phyloP scores from a whole-genome alignment of 257 asterid genomes.

The Thymus mandschuricus region DNA sequence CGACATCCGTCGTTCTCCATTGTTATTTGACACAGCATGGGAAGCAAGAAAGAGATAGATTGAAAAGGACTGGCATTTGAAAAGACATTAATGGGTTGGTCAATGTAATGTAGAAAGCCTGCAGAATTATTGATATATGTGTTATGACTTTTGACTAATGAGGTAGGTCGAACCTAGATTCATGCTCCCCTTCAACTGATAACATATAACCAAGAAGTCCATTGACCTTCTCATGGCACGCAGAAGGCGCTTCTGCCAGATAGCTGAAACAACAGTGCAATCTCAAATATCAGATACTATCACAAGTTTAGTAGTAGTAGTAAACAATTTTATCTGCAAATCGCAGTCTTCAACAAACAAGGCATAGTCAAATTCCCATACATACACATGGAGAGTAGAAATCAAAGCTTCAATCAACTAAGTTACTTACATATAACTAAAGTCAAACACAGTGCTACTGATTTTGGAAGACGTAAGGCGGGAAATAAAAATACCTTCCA shows the following conservation, averaged over 20 bases:
- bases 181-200: constrained; percentile 76
- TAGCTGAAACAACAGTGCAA: constrained; percentile 53
- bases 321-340: background rate
- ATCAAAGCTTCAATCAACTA: background rate
- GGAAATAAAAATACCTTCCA: constrained; percentile 61
- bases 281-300: constrained; percentile 26
- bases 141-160: background rate
- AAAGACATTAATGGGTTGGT: constrained; percentile 29
- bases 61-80: constrained; percentile 57
- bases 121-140: constrained; percentile 4
- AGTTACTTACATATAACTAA: constrained; percentile 14
- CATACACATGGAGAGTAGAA: constrained; percentile 14
- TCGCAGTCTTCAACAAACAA: background rate
- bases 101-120: constrained; percentile 24
- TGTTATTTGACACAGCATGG: constrained; percentile 89
- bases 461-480: constrained; percentile 14
- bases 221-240: constrained; percentile 70
- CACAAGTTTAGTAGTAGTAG: constrained; percentile 12
- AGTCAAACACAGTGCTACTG: background rate
- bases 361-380: constrained; percentile 2
- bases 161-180: constrained; percentile 51
- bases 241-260: constrained; percentile 89
- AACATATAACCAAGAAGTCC: constrained; percentile 80
- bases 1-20: constrained; percentile 67
- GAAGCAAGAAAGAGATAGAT: constrained; percentile 81